Evolutionary conservation across 169 alveolate genomes (phyloP).

Genomic region (Eimeria zaria): DNA sequence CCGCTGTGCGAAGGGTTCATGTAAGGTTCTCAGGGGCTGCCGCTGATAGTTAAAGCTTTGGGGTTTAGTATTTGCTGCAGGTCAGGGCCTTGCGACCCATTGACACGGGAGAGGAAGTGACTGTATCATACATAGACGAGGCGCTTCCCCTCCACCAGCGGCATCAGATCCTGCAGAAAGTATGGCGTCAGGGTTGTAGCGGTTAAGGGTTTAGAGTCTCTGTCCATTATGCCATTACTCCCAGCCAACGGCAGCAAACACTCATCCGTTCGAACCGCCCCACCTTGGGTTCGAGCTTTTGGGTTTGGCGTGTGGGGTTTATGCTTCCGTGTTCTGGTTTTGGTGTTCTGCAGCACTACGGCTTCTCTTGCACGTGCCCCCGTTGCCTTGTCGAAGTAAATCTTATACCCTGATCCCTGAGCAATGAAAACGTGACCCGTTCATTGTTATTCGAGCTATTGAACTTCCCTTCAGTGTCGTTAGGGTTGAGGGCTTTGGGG

Average conservation of each 20-base stretch:
- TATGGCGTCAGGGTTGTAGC: conserved; percentile 1
- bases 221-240: neutral
- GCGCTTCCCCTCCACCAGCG: conserved; percentile 83
- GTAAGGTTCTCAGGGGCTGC: neutral
- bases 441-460: neutral
- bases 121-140: conserved; percentile 88
- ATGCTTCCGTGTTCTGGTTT: conserved; percentile 6
- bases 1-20: neutral
- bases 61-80: conserved; percentile 55
- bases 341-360: conserved; percentile 63
- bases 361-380: conserved; percentile 74
- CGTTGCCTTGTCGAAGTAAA: conserved; percentile 80
- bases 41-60: neutral
- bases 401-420: neutral
- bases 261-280: neutral
- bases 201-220: neutral
- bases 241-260: neutral
- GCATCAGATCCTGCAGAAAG: conserved; percentile 78
- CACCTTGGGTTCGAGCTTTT: neutral
- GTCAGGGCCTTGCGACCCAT: conserved; percentile 86
- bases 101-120: conserved; percentile 82
- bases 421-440: neutral
- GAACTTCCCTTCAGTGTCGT: neutral
- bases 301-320: conserved; percentile 10
- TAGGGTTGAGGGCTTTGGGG: neutral